Evolutionary conservation across 1,284 basidiomycete species (phyloP).

Genomic region (Cutaneotrichosporon curvatum): DNA sequence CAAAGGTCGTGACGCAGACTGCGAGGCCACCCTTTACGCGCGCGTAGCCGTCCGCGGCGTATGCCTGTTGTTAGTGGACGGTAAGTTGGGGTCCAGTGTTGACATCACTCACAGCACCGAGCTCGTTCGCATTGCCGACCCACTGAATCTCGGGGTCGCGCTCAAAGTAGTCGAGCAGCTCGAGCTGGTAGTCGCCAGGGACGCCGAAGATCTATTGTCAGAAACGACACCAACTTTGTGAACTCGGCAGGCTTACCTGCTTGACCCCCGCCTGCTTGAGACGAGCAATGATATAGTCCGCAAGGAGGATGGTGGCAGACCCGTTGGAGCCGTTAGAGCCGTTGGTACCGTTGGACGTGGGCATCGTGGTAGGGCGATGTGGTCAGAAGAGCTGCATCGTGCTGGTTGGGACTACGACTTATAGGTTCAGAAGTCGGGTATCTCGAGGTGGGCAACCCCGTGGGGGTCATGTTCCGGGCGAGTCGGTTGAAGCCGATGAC

Average conservation of each 20-base stretch:
- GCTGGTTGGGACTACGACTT: too few species aligned
- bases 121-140: slow-evolving; percentile 87
- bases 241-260: background rate
- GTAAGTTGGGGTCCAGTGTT: background rate
- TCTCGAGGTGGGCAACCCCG: too few species aligned
- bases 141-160: slow-evolving; percentile 72
- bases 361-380: too few species aligned
- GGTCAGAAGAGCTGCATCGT: too few species aligned
- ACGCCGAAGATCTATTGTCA: slow-evolving; percentile 64
- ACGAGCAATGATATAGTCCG: slow-evolving; percentile 62
- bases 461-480: too few species aligned
- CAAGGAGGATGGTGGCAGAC: slow-evolving; percentile 11
- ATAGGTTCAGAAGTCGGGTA: too few species aligned
- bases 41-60: slow-evolving; percentile 95
- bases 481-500: too few species aligned
- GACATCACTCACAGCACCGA: slow-evolving; percentile 32
- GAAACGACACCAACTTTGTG: too few species aligned
- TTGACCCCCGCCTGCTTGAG: slow-evolving; percentile 49
- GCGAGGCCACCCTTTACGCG: slow-evolving; percentile 72
- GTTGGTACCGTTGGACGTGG: too few species aligned
- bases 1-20: slow-evolving; percentile 68
- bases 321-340: too few species aligned
- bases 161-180: slow-evolving; percentile 69
- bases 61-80: slow-evolving; percentile 48
- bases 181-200: slow-evolving; percentile 89